phyloP scores from a whole-genome alignment of 2,329 filamentous ascomycete genomes.

The Plectosphaerella plurivora region DNA sequence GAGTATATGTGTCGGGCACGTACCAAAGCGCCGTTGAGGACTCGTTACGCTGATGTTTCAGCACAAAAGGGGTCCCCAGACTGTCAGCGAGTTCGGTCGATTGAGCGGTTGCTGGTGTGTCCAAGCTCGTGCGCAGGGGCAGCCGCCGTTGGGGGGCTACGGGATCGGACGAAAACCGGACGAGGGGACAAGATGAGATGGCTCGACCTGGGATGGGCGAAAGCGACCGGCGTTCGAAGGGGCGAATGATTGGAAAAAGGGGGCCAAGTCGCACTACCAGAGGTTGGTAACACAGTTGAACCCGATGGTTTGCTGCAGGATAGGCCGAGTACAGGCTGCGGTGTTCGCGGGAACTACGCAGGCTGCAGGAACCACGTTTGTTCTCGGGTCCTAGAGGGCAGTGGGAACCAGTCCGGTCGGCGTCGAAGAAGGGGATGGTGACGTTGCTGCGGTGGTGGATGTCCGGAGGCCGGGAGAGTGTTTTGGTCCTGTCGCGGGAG shows the following conservation, averaged over 20 bases:
- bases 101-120: neutral
- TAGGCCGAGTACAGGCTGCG: constrained; percentile 18
- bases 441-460: neutral
- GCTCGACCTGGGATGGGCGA: neutral
- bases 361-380: constrained; percentile 4
- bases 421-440: constrained; percentile 4
- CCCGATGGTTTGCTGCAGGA: constrained; percentile 19
- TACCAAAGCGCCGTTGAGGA: neutral
- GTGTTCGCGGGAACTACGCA: constrained; percentile 1
- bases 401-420: neutral
- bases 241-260: neutral
- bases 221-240: neutral
- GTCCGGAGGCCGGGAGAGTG: too few relatives aligned
- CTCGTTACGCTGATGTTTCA: neutral
- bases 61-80: neutral
- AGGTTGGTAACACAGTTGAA: constrained; percentile 10
- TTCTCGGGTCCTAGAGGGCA: neutral
- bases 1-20: neutral
- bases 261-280: neutral
- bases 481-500: too few relatives aligned
- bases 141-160: neutral
- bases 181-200: neutral
- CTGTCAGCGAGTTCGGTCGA: neutral
- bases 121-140: neutral
- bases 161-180: neutral